Conservation (phyloP, 192 early-diverging fungal genomes). For the Coemansia sp. region DNA sequence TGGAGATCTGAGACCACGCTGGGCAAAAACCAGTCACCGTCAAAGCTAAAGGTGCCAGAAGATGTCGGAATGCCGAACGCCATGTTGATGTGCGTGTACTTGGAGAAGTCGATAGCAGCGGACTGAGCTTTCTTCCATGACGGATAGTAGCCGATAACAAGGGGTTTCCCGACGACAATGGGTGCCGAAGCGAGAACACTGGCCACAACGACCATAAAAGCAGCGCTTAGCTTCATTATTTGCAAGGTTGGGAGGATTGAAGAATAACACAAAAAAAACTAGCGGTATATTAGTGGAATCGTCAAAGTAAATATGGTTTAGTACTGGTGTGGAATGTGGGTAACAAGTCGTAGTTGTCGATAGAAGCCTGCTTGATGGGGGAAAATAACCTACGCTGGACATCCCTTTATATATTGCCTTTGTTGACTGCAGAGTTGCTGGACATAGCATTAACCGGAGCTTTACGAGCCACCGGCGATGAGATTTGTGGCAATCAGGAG, state of each 20-base stretch:
- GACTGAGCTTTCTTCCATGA: conserved; percentile 36
- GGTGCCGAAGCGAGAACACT: background rate
- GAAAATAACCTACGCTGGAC: background rate
- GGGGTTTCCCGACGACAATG: background rate
- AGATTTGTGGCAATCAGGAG: background rate
- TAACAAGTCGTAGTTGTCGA: background rate
- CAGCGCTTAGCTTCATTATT: conserved; percentile 7
- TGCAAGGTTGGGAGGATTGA: background rate
- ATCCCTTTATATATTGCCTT: background rate
- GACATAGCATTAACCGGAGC: background rate
- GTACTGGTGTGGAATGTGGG: background rate
- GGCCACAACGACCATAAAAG: background rate
- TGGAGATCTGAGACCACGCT: conserved; percentile 50
- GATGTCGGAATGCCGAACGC: conserved; percentile 58
- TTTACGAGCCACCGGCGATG: background rate
- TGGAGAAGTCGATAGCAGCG: conserved; percentile 27
- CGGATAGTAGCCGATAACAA: conserved; percentile 47
- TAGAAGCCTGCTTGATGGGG: background rate
- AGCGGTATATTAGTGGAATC: background rate
- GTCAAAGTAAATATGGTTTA: background rate
- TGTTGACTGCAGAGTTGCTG: background rate
- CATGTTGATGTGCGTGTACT: conserved; percentile 75
- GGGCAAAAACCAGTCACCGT: conserved; percentile 25
- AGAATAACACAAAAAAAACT: background rate
- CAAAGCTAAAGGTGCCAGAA: conserved; percentile 40